Evolutionary conservation across 208 protist genomes (phyloP), one percentile per base, ranked within the genome.

Genomic region (Sergeia podlipaevii): DNA sequence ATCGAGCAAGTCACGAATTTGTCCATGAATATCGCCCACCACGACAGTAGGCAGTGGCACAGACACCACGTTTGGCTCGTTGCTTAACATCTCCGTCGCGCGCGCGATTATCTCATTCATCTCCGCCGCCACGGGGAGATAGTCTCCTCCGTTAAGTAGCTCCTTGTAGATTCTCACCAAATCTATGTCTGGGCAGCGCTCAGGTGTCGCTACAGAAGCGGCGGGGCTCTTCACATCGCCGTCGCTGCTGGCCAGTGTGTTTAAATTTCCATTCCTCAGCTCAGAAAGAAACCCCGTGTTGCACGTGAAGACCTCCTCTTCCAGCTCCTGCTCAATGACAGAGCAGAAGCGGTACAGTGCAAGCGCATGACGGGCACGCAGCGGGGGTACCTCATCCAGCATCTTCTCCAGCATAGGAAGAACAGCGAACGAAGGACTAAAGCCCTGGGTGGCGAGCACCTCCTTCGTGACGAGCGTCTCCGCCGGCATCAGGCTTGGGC

Each of bases 21-120:
- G 89, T 3, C 89, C 89, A 55, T 96, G 89, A 42, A 96, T 75
- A 44, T 96, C 89, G 33, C 89, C 89, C 8, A 96, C 85, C 6
- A 96, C 55, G 6, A 93, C 85, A 33, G 85, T 80, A 11, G 98
- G 78, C 43, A 99, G 61, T 46, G 94, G 89, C 28, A 97, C 79
- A 27, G 97, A 77, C 58, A 99, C 78, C 47, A 99, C 93, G n/a
- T 96, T 93, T 30, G 96, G 95, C 65, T 99, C 93, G 0, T 74
- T 45, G 29, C 95, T 96, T 34, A 97, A 65, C 20, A 96, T n/a
- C 28, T 79, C 65, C 23, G 65, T 70, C 36, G 72, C 72, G n/a
- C 80, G 77, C 41, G 73, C 52, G 15, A 95, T 43, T 26, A 97
- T 78, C 41, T 87, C 76, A 21, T 73, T 56, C 64, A 96, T 61